phyloP scores from a whole-genome alignment of 2,329 filamentous ascomycete genomes.

The Aspergillus flavus region DNA sequence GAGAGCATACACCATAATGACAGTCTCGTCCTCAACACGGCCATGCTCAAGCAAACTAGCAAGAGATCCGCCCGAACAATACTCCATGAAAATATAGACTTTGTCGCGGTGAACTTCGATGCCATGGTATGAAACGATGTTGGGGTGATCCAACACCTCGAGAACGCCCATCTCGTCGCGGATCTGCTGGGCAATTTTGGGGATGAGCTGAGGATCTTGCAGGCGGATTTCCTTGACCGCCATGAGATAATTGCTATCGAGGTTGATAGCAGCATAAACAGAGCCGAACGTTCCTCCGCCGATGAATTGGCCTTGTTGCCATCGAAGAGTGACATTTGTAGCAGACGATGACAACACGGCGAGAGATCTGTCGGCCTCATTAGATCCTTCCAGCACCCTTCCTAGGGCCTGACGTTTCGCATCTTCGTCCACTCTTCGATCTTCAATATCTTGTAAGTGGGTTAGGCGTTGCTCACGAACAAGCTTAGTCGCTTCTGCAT shows the following conservation, averaged over 20 bases:
- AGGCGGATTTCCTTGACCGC: conserved; percentile 98
- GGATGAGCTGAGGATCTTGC: conserved; percentile 94
- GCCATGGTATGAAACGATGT: conserved; percentile 95
- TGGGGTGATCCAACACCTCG: conserved; percentile 93
- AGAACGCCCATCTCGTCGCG: conserved; percentile 96
- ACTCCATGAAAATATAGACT: conserved; percentile 99
- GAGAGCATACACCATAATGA: conserved; percentile 94
- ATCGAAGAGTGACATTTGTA: conserved; percentile 91
- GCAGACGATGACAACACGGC: conserved; percentile 92
- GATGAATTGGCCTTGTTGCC: conserved; percentile 98
- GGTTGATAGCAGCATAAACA: conserved; percentile 95
- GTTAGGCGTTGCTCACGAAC: conserved; percentile 75
- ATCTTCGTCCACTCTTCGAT: conserved; percentile 74
- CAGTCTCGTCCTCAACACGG: conserved; percentile 94
- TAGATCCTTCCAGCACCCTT: conserved; percentile 87
- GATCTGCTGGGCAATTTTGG: conserved; percentile 90
- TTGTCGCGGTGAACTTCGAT: conserved; percentile 98
- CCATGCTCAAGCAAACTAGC: conserved; percentile 90
- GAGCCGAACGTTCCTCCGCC: conserved; percentile 96
- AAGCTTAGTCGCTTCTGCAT: conserved; percentile 78
- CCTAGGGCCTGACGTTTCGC: conserved; percentile 85
- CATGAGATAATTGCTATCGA: conserved; percentile 95
- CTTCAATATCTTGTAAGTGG: conserved; percentile 75
- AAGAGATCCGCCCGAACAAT: conserved; percentile 92
- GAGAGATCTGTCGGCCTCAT: conserved; percentile 92